Evolutionary conservation across 306 rosid genomes (phyloP).

Genomic region (Lathyrus oleraceus): DNA sequence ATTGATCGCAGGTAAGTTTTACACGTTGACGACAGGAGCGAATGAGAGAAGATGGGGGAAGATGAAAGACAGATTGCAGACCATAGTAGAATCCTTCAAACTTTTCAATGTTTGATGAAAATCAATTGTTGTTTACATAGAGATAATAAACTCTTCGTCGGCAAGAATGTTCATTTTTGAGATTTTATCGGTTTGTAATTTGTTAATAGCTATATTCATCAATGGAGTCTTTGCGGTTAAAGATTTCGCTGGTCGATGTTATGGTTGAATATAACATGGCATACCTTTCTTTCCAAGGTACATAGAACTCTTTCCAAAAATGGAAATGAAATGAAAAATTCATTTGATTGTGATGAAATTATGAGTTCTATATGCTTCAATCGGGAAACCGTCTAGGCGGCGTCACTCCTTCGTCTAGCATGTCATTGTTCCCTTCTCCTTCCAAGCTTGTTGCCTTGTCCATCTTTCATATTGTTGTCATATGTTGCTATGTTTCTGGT

Average conservation of each 20-base stretch:
- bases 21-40: slow-evolving; percentile 84
- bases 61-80: slow-evolving; percentile 85
- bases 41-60: slow-evolving; percentile 96
- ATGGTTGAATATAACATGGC: no score
- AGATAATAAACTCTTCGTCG: slow-evolving; percentile 36
- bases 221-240: background rate
- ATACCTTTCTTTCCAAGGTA: no score
- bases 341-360: no score
- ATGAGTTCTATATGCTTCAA: no score
- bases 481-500: no score
- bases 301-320: no score
- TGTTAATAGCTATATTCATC: background rate
- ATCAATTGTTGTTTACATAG: slow-evolving; percentile 1
- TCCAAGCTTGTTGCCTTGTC: no score
- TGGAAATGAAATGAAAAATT: no score
- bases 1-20: slow-evolving; percentile 75
- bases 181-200: slow-evolving; percentile 8
- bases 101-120: slow-evolving; percentile 53
- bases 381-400: no score
- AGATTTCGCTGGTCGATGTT: background rate
- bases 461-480: no score
- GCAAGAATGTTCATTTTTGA: slow-evolving; percentile 38
- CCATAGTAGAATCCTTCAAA: slow-evolving; percentile 75
- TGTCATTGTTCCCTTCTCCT: no score
- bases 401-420: no score